A percentile compares a stretch with the other conserved stretches of the same genome.
Evolutionary conservation across 106 monocot species (phyloP).

Genomic region (Phalaenopsis aphrodite): DNA sequence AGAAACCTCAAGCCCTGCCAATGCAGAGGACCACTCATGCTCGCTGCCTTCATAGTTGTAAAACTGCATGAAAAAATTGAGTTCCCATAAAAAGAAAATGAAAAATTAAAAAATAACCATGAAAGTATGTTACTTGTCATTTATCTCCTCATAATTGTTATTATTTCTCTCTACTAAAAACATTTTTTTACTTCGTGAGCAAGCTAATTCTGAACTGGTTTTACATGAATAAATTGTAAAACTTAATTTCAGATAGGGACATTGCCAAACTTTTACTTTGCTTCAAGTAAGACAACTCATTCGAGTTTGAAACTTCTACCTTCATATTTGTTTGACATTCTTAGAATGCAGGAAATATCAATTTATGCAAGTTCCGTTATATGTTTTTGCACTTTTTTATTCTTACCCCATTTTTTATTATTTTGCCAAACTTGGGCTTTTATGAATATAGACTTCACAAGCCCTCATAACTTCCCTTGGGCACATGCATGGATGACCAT

Average conservation of each 20-base stretch:
- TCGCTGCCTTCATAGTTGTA: background rate
- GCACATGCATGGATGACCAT: background rate
- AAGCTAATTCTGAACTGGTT: background rate
- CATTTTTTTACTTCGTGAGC: background rate
- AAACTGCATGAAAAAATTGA: background rate
- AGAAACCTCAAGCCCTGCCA: background rate
- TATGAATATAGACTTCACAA: background rate
- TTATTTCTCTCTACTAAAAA: background rate
- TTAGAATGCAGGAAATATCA: slow-evolving; percentile 1
- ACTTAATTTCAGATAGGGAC: background rate
- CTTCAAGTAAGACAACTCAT: background rate
- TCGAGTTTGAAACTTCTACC: background rate
- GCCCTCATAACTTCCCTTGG: background rate
- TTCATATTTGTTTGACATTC: background rate
- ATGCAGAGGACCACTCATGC: background rate
- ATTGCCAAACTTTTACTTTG: background rate
- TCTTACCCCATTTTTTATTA: slow-evolving; percentile 1
- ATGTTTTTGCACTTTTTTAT: background rate
- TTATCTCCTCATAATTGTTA: background rate
- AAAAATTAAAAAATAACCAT: background rate
- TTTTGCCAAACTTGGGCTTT: background rate
- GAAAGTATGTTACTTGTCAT: background rate
- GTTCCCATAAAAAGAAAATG: background rate
- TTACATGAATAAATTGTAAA: background rate
- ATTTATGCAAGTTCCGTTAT: background rate